These are phyloP conservation scores for Cordyceps farinosa DNA, from an alignment of 2,329 filamentous ascomycete genomes.

Conservation along the genomic window DNA sequence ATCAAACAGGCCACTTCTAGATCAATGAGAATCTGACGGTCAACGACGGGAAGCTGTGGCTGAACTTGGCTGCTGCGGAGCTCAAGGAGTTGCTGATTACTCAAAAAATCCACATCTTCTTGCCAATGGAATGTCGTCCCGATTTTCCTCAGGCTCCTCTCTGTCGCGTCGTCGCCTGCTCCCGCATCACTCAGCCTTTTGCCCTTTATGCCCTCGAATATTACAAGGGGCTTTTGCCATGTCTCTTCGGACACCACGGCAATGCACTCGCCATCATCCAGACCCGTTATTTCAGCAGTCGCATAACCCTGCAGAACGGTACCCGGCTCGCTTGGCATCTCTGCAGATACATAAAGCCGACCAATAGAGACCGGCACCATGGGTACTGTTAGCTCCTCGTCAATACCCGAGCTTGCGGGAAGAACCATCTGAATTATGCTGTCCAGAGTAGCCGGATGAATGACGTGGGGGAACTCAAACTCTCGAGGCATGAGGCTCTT, in stretches of 20 bases:
- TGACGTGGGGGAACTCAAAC: too few relatives aligned
- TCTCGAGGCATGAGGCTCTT: too few relatives aligned
- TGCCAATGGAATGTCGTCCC: neutral
- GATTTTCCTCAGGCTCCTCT: neutral
- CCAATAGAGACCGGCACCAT: neutral
- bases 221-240: neutral
- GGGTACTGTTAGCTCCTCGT: neutral
- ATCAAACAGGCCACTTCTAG: neutral
- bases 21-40: neutral
- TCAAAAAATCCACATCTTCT: neutral
- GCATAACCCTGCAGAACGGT: neutral
- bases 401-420: too few relatives aligned
- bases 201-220: neutral
- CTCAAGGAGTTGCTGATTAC: neutral
- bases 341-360: neutral
- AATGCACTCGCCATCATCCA: neutral
- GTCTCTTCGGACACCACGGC: neutral
- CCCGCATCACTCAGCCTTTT: neutral
- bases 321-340: neutral
- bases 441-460: too few relatives aligned
- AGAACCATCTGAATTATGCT: too few relatives aligned
- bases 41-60: neutral
- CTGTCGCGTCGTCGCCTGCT: neutral
- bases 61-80: neutral
- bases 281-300: neutral